A percentile compares a stretch with the other conserved stretches of the same genome.
Evolutionary conservation across 352 stramenopile species (phyloP).

Genomic region (Globisporangium carolinianum): DNA sequence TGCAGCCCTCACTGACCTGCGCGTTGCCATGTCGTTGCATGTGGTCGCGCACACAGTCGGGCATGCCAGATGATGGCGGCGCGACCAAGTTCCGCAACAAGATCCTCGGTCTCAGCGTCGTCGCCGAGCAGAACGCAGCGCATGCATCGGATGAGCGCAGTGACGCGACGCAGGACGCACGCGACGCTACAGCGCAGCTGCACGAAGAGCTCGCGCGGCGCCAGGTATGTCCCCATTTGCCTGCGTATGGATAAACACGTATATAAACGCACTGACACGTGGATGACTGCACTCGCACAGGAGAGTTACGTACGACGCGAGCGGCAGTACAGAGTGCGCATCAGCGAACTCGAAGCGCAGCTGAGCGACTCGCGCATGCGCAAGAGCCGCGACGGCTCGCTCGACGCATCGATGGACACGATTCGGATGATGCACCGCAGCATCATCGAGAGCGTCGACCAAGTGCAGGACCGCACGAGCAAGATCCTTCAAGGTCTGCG

Average conservation of each 20-base stretch:
- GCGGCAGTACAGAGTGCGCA: slow-evolving; percentile 83
- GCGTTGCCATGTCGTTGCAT: no score
- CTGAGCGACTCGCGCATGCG: slow-evolving; percentile 62
- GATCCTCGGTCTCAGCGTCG: slow-evolving; percentile 36
- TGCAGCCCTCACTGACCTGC: background rate
- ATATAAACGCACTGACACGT: background rate
- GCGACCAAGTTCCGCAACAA: slow-evolving; percentile 46
- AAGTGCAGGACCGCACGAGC: slow-evolving; percentile 88
- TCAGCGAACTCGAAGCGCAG: slow-evolving; percentile 71
- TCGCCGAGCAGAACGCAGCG: slow-evolving; percentile 35
- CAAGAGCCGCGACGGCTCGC: slow-evolving; percentile 55
- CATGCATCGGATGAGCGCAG: slow-evolving; percentile 18
- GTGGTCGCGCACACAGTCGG: background rate
- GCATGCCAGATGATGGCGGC: slow-evolving; percentile 18
- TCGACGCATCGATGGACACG: slow-evolving; percentile 74
- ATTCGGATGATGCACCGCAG: slow-evolving; percentile 78
- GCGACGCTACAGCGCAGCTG: slow-evolving; percentile 46
- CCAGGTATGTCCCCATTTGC: slow-evolving; percentile 18
- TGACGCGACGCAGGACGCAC: slow-evolving; percentile 23
- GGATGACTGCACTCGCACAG: slow-evolving; percentile 13
- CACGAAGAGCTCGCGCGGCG: slow-evolving; percentile 54
- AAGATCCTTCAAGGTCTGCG: slow-evolving; percentile 69
- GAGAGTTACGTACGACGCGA: slow-evolving; percentile 86
- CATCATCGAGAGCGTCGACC: slow-evolving; percentile 86
- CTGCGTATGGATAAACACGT: no score